These are phyloP conservation scores for Tuber indicum DNA, from an alignment of 495 filamentous ascomycete species.

Conservation along the genomic window DNA sequence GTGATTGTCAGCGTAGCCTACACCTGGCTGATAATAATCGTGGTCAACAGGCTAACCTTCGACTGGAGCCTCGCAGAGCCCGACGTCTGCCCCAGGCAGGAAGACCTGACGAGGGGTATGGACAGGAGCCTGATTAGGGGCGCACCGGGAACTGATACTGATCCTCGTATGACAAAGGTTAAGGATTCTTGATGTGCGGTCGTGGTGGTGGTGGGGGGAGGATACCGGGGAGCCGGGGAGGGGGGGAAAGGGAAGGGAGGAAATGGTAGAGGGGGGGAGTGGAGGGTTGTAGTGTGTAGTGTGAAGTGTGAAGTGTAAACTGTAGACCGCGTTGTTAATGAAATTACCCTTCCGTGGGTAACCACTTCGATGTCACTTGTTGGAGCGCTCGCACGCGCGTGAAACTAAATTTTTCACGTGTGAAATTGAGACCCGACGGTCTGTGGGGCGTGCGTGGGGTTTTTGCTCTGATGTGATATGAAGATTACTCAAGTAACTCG, in stretches of 20 bases:
- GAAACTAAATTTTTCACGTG: neutral
- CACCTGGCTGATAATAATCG: neutral
- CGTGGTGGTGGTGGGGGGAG: neutral
- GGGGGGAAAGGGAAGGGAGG: no score
- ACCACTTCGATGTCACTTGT: neutral
- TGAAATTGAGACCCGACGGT: neutral
- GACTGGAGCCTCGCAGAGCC: slow-evolving; percentile 2
- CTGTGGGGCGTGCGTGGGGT: neutral
- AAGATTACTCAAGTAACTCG: no score
- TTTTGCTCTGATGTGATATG: neutral
- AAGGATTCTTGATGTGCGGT: neutral
- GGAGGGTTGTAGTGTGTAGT: neutral
- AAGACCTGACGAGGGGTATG: neutral
- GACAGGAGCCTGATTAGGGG: neutral
- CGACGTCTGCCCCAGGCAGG: neutral
- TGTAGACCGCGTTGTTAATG: neutral
- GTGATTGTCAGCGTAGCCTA: neutral
- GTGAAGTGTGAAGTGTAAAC: neutral
- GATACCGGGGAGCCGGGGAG: neutral
- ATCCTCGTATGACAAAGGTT: neutral
- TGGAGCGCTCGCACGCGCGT: neutral
- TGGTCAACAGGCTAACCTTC: neutral
- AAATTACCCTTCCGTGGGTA: neutral
- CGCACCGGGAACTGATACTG: neutral
- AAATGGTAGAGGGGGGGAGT: neutral